phyloP scores from a whole-genome alignment of 2,329 filamentous ascomycete genomes.

The Aspergillus ustus region DNA sequence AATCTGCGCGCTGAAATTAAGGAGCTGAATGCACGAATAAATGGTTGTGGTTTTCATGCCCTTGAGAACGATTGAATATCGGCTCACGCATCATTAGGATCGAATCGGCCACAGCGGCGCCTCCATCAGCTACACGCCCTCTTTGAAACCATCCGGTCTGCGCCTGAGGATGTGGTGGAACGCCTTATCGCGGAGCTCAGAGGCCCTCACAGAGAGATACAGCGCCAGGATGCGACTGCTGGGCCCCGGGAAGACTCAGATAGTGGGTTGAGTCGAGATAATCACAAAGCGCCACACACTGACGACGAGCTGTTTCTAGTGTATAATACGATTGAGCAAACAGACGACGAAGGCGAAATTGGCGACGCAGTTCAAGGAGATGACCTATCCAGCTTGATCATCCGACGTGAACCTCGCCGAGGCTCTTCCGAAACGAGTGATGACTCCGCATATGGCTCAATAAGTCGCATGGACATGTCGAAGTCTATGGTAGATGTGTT shows the following conservation, averaged over 20 bases:
- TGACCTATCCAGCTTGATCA: neutral
- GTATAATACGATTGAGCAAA: conserved; percentile 18
- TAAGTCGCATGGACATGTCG: conserved; percentile 28
- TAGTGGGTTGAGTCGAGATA: conserved; percentile 21
- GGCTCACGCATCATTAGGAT: conserved; percentile 16
- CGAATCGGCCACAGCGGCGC: conserved; percentile 29
- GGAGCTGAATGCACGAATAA: conserved; percentile 34
- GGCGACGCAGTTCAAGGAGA: conserved; percentile 2
- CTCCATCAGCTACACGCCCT: conserved; percentile 38
- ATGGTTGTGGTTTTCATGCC: conserved; percentile 25
- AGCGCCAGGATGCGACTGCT: conserved; percentile 22
- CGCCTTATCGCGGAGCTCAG: conserved; percentile 38
- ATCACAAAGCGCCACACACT: neutral
- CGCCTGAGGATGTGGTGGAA: conserved; percentile 36
- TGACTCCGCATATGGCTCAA: conserved; percentile 29
- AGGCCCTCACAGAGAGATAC: conserved; percentile 24
- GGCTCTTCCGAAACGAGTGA: conserved; percentile 28
- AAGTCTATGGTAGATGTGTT: conserved; percentile 40
- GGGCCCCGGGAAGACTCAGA: conserved; percentile 32
- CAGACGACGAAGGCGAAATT: conserved; percentile 20
- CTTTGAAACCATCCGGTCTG: conserved; percentile 41
- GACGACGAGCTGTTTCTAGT: neutral
- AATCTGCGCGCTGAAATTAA: conserved; percentile 42
- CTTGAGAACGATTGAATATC: neutral
- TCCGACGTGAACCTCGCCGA: conserved; percentile 9